Evolutionary conservation across 441 rosid genomes (phyloP), one percentile per base, ranked within the genome.

Genomic region (Hypseocharis bilobata): DNA sequence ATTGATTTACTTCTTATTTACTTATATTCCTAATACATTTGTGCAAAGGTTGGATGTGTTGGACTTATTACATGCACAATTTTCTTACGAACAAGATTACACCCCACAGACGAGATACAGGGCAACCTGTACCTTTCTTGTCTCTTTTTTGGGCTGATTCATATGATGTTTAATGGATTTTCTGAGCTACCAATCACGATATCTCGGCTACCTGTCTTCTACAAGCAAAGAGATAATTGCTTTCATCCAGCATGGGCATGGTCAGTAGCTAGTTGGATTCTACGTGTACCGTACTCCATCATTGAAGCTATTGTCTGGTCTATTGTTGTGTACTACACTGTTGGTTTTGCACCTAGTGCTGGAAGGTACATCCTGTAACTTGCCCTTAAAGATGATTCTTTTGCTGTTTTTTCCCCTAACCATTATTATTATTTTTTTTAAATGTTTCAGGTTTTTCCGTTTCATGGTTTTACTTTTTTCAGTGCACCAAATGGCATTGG

Each of bases 201-300:
- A 78, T 78, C 86, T 61, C 88, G 96, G 66, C 87, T 92, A 58
- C 96, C 96, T 0, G 96, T 92, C 3, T 89, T 92, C 38, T 92
- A 79, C 85, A 89, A 92, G 80, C 96, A 92, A 70, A 82, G 96
- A 38, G 96, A 89, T 68, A 92, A 88, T 82, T 78, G 74, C 29
- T 89, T 92, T 75, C 93, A 89, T 81, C 96, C 98, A 64, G 90
- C 94, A 69, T 89, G 96, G 98, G 82, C 88, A 0, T 89, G 96
- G 96, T 86, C 92, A 63, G 0, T 79, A 19, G 82, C 88, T 65
- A 88, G 96, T 69, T 89, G 90, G 85, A 36, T 89, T 22, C 76
- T 89, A 63, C 96, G 98, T 23, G 67, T 89, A 68, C 98, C 98
- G 55, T 92, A 89, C 73, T 92, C 98, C 56, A 4, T 83, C 63